phyloP scores from a whole-genome alignment of 441 rosid species.

The Biscutella auriculata region DNA sequence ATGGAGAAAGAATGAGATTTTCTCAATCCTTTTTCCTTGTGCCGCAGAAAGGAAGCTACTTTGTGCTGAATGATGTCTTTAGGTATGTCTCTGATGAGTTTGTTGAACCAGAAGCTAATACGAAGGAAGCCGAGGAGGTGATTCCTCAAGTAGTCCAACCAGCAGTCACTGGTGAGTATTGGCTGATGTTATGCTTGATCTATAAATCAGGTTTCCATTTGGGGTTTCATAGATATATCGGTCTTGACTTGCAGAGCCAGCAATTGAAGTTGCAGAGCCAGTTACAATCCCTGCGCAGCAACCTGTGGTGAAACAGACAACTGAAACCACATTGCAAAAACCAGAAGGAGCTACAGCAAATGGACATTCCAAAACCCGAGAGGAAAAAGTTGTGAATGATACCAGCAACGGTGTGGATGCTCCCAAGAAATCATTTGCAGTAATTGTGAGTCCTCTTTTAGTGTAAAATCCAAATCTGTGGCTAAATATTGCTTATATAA shows the following conservation, averaged over 20 bases:
- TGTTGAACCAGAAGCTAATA: constrained; percentile 15
- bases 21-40: constrained; percentile 48
- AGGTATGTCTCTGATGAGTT: constrained; percentile 34
- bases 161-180: constrained; percentile 19
- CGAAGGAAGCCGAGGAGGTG: constrained; percentile 8
- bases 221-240: no score
- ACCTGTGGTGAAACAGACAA: no score
- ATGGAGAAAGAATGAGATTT: constrained; percentile 29
- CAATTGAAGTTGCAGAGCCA: not conserved
- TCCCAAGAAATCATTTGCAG: constrained; percentile 40
- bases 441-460: constrained; percentile 29
- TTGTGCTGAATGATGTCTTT: constrained; percentile 47
- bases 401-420: not conserved
- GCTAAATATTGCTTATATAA: not conserved
- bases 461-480: no score
- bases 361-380: no score
- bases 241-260: constrained; percentile 2
- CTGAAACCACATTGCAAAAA: constrained; percentile 13
- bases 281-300: constrained; percentile 6
- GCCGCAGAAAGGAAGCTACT: constrained; percentile 31
- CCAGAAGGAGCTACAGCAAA: not conserved
- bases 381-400: no score
- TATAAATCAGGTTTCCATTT: not conserved
- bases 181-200: no score
- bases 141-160: constrained; percentile 17